Base-by-base conservation (phyloP, 2,329 filamentous ascomycete species). In the Epichloe baconii region DNA sequence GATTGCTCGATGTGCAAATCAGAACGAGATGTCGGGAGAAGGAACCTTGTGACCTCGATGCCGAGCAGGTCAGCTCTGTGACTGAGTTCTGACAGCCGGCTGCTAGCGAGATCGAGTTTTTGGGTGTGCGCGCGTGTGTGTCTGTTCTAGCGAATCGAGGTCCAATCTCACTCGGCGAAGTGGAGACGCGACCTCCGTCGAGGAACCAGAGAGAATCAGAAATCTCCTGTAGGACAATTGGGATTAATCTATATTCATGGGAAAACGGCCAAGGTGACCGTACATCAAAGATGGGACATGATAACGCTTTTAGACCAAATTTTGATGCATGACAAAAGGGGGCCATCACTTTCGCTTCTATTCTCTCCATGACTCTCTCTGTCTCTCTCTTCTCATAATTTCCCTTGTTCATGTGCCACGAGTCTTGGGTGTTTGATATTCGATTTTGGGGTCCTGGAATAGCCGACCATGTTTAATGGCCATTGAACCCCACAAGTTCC, bases 251-350 rank as follows among this genome's bases (percentile, higher is more conserved):
- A 47, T 50, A 49, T 44, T 54, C 52, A 48, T 44, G 52, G 50
- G 44, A 57, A 61, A 61, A 57, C 53, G 57, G 54, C 60, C 60
- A 59, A 56, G 59, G 58, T 64, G 63, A 64, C 63, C 64, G 64
- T 63, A 66, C 62, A 64, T 62, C 61, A 59, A 59, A 59, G 58
- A 58, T 62, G 61, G 64, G 61, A 46, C 38, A 54, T 40, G 42
- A 66, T 62, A 57, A 62, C 61, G 48, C 41, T 59, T 69, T 69
- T 71, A 72, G 72, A 74, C 68, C 68, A 71, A 62, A 67, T 71
- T 68, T 70, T 66, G 65, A 64, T 73, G 71, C 72, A 75, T 73
- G 70, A 71, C 49, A 67, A 67, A 66, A 71, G 66, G 72, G 68
- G 69, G 68, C 70, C 69, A 58, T 56, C 59, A 61, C 58, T 63